Base-by-base conservation (phyloP, 2,329 filamentous ascomycete species). In the Fusarium beomiforme region DNA sequence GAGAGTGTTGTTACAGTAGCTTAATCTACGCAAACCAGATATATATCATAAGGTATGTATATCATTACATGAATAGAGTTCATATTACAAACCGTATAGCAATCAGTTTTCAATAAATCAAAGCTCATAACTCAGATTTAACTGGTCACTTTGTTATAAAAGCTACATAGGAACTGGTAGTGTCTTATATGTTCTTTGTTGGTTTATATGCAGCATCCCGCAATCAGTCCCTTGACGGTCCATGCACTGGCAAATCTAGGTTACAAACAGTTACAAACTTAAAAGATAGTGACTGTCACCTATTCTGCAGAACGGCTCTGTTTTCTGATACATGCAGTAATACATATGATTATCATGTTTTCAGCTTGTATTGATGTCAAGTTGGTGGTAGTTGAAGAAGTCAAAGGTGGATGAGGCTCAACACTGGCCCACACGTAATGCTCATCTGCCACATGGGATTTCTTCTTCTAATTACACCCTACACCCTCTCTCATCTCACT, bases 401-500 rank as follows among this genome's bases (percentile, higher is more conserved):
- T 51, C 21, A 2, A 21, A 21, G 17, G 13, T 33, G 34, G 24
- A 54, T 70, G 67, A 67, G 67, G 67, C 67, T 71, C 67, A 70
- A 58, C 41, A n/a, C 6, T 24, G 47, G 14, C 34, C 58, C 61
- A 49, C 50, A 50, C 14, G 34, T 29, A 31, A 41, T 50, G 44
- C 41, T 41, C 56, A 39, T 19, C 29, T 43, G 39, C 59, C 60
- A 59, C 56, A 55, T 46, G 59, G 63, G 26, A 46, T 39, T 24
- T 9, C 39, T 46, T 39, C 41, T 51, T 17, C 47, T 51, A 36
- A 36, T 29, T 46, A 46, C 41, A 43, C 33, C 39, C 51, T 53
- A 67, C 43, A 19, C 44, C 11, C 17, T 33, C 21, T 33, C 24
- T 34, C 21, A 54, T 41, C 57, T 21, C 41, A 42, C 58, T n/a